phyloP scores from a whole-genome alignment of 352 stramenopile genomes.

The Phytophthora citricola region DNA sequence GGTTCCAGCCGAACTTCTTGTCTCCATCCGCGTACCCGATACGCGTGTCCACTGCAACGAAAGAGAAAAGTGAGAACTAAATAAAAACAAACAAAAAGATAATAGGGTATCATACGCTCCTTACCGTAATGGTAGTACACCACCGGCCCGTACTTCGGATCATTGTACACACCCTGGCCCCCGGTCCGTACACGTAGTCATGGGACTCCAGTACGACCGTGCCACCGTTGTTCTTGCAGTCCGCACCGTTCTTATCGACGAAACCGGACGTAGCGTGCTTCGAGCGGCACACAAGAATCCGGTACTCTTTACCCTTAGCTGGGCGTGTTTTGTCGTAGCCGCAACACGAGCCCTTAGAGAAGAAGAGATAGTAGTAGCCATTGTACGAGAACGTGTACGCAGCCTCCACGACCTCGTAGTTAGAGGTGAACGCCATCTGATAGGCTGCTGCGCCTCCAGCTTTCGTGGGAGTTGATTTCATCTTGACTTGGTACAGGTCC shows the following conservation, averaged over 20 bases:
- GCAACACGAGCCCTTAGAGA: slow-evolving; percentile 51
- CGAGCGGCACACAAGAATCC: slow-evolving; percentile 55
- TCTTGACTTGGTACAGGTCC: slow-evolving; percentile 41
- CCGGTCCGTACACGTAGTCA: slow-evolving; percentile 49
- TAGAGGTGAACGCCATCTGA: slow-evolving; percentile 42
- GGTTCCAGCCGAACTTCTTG: slow-evolving; percentile 61
- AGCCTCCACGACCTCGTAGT: slow-evolving; percentile 46
- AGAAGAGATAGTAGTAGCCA: slow-evolving; percentile 57
- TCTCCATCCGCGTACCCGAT: slow-evolving; percentile 53
- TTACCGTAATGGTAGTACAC: slow-evolving; percentile 68
- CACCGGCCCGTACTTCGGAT: slow-evolving; percentile 50
- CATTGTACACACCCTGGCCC: slow-evolving; percentile 56
- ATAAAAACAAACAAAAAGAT: background rate
- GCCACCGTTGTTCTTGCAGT: slow-evolving; percentile 50
- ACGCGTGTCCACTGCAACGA: slow-evolving; percentile 3
- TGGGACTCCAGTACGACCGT: slow-evolving; percentile 53
- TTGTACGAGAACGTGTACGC: slow-evolving; percentile 46
- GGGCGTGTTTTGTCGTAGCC: slow-evolving; percentile 34
- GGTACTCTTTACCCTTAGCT: slow-evolving; percentile 51
- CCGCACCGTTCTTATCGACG: slow-evolving; percentile 40
- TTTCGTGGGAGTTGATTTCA: slow-evolving; percentile 34
- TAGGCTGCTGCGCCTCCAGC: slow-evolving; percentile 10
- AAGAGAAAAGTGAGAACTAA: background rate
- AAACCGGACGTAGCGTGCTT: slow-evolving; percentile 42
- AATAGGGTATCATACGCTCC: slow-evolving; percentile 4